Evolutionary conservation across 768 basidiomycete species (phyloP).

Genomic region (Asterophora lycoperdoides): DNA sequence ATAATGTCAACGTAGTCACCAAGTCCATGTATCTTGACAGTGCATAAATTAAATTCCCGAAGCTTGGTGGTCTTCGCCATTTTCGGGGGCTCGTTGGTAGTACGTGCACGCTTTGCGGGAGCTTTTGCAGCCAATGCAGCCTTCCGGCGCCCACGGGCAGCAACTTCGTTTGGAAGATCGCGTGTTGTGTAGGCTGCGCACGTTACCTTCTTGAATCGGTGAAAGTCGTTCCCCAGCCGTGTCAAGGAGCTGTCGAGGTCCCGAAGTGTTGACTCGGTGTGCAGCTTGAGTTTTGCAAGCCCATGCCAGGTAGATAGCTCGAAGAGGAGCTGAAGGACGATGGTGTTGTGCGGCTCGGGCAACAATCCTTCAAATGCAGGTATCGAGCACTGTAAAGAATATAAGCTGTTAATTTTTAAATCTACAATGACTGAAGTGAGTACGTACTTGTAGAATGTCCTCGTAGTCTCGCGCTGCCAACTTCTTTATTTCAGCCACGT

Average conservation of each 20-base stretch:
- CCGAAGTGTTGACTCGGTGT: too few relatives aligned
- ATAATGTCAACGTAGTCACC: conserved; percentile 13
- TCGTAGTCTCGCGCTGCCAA: conserved; percentile 36
- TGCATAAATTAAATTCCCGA: conserved; percentile 1
- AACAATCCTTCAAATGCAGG: too few relatives aligned
- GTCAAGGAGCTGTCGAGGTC: not conserved
- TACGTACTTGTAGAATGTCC: conserved; percentile 31
- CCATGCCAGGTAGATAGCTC: too few relatives aligned
- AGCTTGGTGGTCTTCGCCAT: not conserved
- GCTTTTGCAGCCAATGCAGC: not conserved
- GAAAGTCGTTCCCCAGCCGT: not conserved
- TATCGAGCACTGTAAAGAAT: too few relatives aligned
- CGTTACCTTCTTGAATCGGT: too few relatives aligned
- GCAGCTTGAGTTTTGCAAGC: too few relatives aligned
- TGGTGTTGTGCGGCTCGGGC: too few relatives aligned
- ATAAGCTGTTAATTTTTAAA: too few relatives aligned
- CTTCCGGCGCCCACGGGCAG: not conserved
- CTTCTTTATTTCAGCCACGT: conserved; percentile 31
- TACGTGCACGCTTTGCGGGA: not conserved
- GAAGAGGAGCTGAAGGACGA: too few relatives aligned
- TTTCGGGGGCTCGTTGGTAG: not conserved
- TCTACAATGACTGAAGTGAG: too few relatives aligned
- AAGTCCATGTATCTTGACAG: conserved; percentile 10
- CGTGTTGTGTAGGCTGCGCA: not conserved
- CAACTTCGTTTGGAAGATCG: not conserved